phyloP scores from a whole-genome alignment of 495 filamentous ascomycete species.

The Penicillium paradoxum region DNA sequence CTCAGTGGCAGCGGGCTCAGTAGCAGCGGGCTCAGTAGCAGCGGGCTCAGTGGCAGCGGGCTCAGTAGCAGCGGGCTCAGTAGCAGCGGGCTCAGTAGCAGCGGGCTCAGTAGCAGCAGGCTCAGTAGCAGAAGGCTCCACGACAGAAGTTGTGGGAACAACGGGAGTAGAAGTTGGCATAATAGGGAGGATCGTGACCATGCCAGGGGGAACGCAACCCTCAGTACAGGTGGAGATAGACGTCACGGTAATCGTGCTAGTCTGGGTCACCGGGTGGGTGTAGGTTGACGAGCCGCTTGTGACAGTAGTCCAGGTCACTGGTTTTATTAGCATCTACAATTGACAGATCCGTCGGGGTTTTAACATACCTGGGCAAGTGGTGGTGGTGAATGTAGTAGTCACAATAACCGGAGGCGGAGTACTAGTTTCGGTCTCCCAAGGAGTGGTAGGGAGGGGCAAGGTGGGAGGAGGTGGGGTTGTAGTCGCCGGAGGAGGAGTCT shows the following conservation, averaged over 20 bases:
- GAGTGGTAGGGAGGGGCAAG: background rate
- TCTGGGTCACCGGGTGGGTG: constrained; percentile 25
- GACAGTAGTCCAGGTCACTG: constrained; percentile 22
- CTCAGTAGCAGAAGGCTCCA: background rate
- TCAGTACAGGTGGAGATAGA: constrained; percentile 21
- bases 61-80: background rate
- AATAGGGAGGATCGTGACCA: no score
- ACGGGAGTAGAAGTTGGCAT: background rate
- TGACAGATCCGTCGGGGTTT: background rate
- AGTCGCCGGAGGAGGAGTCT: constrained; percentile 3
- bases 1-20: background rate
- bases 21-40: background rate
- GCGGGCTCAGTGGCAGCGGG: background rate
- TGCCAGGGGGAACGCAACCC: constrained; percentile 5
- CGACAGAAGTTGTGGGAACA: background rate
- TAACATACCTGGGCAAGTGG: constrained; percentile 24
- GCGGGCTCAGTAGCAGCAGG: background rate
- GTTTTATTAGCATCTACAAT: constrained; percentile 5
- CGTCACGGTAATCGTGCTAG: constrained; percentile 22
- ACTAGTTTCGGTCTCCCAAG: constrained; percentile 7
- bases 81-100: no score
- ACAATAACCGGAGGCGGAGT: constrained; percentile 11
- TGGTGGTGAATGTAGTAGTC: constrained; percentile 19
- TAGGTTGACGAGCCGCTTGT: constrained; percentile 23
- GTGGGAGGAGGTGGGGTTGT: background rate